Percentiles rank a stretch among this genome's conserved stretches.
Evolutionary conservation across 116 monocot genomes (phyloP).

Genomic region (Posidonia oceanica): DNA sequence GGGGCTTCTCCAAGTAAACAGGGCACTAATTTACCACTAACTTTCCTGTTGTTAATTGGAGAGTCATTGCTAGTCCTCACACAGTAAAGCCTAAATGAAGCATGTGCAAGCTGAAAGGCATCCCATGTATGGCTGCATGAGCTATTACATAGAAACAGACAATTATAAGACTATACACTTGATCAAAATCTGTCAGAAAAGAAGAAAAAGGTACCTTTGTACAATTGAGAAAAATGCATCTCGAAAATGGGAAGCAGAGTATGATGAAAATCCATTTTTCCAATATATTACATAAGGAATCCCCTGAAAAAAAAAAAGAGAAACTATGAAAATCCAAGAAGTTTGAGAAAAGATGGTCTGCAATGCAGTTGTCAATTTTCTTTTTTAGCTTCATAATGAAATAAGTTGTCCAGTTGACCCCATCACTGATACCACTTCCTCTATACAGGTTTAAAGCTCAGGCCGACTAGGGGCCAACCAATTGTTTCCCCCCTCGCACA

Average conservation of each 20-base stretch:
- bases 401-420: no score
- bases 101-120: slow-evolving; percentile 85
- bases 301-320: slow-evolving; percentile 32
- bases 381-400: no score
- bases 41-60: slow-evolving; percentile 24
- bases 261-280: slow-evolving; percentile 58
- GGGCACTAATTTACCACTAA: slow-evolving; percentile 36
- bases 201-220: slow-evolving; percentile 44
- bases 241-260: slow-evolving; percentile 64
- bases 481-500: no score
- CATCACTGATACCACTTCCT: no score
- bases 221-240: slow-evolving; percentile 65
- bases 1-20: slow-evolving; percentile 63
- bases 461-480: no score
- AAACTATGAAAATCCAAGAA: not conserved
- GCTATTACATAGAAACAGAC: slow-evolving; percentile 23
- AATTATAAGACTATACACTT: slow-evolving; percentile 4
- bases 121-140: slow-evolving; percentile 79
- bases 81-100: slow-evolving; percentile 63
- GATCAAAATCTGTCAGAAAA: not conserved
- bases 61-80: slow-evolving; percentile 31
- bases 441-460: no score
- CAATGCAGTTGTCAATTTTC: no score
- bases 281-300: slow-evolving; percentile 84
- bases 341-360: not conserved